These are phyloP conservation scores for Cyclanthera cordifolia DNA, from an alignment of 306 rosid genomes.

Conservation along the genomic window DNA sequence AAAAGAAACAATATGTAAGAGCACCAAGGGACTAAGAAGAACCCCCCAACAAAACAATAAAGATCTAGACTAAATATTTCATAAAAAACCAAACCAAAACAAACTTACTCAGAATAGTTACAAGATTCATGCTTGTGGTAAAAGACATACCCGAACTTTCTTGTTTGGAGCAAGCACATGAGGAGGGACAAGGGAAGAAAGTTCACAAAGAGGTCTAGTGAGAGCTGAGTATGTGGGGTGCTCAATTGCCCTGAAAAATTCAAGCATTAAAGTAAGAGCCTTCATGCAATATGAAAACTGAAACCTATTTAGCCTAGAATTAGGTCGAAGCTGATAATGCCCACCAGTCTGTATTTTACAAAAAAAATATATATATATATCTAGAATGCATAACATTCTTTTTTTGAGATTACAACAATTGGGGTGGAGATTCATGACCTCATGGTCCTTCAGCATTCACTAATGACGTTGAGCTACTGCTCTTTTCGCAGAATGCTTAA, in stretches of 20 bases:
- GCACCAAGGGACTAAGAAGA: not conserved
- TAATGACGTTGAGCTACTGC: too few relatives aligned
- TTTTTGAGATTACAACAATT: too few relatives aligned
- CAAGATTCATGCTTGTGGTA: not conserved
- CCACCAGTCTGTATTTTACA: not conserved
- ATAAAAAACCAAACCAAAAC: conserved; percentile 1
- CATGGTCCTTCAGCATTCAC: too few relatives aligned
- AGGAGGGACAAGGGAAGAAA: conserved; percentile 86
- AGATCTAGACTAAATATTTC: not conserved
- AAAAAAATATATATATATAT: too few relatives aligned
- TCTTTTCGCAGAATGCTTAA: too few relatives aligned
- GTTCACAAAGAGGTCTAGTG: conserved; percentile 94
- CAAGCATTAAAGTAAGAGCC: conserved; percentile 14
- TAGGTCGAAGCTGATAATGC: not conserved
- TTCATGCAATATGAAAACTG: conserved; percentile 2
- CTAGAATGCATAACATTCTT: too few relatives aligned
- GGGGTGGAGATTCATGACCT: too few relatives aligned
- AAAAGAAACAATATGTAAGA: not conserved
- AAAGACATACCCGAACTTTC: conserved; percentile 74
- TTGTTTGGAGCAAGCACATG: conserved; percentile 77
- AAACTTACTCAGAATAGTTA: not conserved
- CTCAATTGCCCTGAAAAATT: conserved; percentile 78
- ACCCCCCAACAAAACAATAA: not conserved
- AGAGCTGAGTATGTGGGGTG: conserved; percentile 97
- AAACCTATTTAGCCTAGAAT: not conserved